These are phyloP conservation scores for Thielaviopsis musarum DNA, from an alignment of 2,329 filamentous ascomycete species.

Conservation along the genomic window DNA sequence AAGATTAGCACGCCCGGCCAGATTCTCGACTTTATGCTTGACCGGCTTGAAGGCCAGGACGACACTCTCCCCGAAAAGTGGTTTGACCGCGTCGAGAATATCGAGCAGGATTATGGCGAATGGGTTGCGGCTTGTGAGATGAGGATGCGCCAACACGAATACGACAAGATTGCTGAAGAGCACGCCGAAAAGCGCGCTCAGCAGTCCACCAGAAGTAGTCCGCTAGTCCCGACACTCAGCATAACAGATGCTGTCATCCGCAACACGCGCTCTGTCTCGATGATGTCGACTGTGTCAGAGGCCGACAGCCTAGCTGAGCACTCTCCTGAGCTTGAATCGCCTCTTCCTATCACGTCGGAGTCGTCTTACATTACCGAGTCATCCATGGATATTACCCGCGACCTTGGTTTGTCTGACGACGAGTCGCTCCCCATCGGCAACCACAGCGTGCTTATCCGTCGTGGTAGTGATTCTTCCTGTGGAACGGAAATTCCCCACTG, in stretches of 20 bases:
- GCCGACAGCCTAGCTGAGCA: conserved; percentile 6
- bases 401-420: neutral
- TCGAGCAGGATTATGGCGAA: conserved; percentile 61
- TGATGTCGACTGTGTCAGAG: neutral
- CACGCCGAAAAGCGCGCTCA: neutral
- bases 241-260: conserved; percentile 1
- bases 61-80: conserved; percentile 76
- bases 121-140: conserved; percentile 70
- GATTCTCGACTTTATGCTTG: conserved; percentile 69
- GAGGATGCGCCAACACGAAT: conserved; percentile 51
- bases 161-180: conserved; percentile 6
- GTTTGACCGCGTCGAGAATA: conserved; percentile 69
- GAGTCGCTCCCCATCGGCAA: neutral
- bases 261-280: conserved; percentile 3
- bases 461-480: conserved; percentile 4
- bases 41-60: conserved; percentile 64
- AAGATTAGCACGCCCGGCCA: conserved; percentile 55
- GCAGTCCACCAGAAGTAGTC: neutral
- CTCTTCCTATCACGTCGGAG: neutral
- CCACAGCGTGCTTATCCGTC: conserved; percentile 1
- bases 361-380: conserved; percentile 1
- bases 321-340: neutral
- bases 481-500: neutral
- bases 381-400: conserved; percentile 6
- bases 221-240: conserved; percentile 4